Evolutionary conservation across 1,284 basidiomycete genomes (phyloP), one percentile per base, ranked within the genome.

Genomic region (Neonothopanus nambi): DNA sequence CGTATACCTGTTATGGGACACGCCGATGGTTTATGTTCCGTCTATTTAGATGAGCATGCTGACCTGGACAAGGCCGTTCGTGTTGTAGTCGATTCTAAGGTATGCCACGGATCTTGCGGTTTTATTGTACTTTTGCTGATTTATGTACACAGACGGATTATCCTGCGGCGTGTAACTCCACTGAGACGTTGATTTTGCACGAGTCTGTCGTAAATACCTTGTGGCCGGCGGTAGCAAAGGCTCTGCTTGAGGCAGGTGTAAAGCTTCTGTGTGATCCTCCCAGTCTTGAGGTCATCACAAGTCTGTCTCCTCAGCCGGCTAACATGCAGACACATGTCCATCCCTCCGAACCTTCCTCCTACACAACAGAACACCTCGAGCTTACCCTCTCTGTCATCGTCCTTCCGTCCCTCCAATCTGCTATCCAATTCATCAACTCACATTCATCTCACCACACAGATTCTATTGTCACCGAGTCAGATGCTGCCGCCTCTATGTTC

Each of bases 1-100:
- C 80, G 90, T 52, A 98, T 99, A 59, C 89, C 97, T 1, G 97
- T 99, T 42, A 98, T 99, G 95, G 97, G 97, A 1, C 97, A 99
- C 66, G 96, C 97, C 3, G 96, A 99, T 69, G 96, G 96, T 0
- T 74, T 98, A 8, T 99, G 96, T 68, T 81, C 87, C 5, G 85
- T 95, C 1, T 98, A 89, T 69, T 72, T 99, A 3, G 96, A 99
- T 69, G 84, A 90, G 59, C 79, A 80, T 35, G 96, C 95, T 0
- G 82, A 90, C 61, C 63, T 76, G 40, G 79, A 83, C 44, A 97
- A 94, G 68, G 91, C 94, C 0, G 73, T 89, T 33, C 79, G 93
- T 13, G 80, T 98, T 7, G 84, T 89, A 0, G 74, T 97, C 5
- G 97, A 99, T 70, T 89, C 93, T 12, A 99, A 99, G 81, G 95